These are phyloP conservation scores for Suillus cothurnatus DNA, from an alignment of 768 basidiomycete species.

Conservation along the genomic window DNA sequence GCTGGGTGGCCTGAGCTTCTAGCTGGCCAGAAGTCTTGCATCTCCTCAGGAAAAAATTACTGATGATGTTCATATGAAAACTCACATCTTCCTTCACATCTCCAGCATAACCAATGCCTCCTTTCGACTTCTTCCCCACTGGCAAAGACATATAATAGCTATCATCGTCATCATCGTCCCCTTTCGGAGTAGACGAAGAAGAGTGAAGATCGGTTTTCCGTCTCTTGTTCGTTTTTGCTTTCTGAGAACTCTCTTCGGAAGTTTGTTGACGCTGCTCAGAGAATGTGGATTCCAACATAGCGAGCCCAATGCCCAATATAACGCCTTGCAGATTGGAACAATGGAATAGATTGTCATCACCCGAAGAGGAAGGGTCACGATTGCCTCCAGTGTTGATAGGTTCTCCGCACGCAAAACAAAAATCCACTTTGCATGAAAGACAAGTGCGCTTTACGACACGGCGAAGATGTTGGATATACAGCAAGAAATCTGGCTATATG, in stretches of 20 bases:
- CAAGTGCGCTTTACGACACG: constrained; percentile 63
- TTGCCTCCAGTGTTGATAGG: constrained; percentile 48
- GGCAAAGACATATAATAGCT: constrained; percentile 43
- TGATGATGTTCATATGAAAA: constrained; percentile 12
- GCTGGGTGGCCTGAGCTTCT: constrained; percentile 76
- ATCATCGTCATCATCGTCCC: constrained; percentile 59
- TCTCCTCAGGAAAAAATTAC: constrained; percentile 12
- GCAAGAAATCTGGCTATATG: constrained; percentile 67
- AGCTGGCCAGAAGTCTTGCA: constrained; percentile 75
- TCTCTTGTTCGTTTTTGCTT: constrained; percentile 41
- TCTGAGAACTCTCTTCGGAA: constrained; percentile 28
- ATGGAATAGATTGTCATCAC: constrained; percentile 74
- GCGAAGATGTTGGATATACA: constrained; percentile 67
- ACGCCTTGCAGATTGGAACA: constrained; percentile 89
- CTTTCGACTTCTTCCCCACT: constrained; percentile 66
- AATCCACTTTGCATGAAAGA: constrained; percentile 55
- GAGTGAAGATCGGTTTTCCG: constrained; percentile 39
- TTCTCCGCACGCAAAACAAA: constrained; percentile 82
- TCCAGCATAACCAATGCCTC: constrained; percentile 89
- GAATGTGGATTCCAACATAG: constrained; percentile 80
- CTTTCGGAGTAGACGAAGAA: constrained; percentile 24
- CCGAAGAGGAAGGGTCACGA: constrained; percentile 43
- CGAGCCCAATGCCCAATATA: constrained; percentile 87
- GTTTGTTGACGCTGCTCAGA: constrained; percentile 49
- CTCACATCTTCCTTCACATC: constrained; percentile 83